A percentile compares a stretch with the other conserved stretches of the same genome.
Conservation (phyloP, 805 yeast genomes). For the Spathaspora passalidarum region DNA sequence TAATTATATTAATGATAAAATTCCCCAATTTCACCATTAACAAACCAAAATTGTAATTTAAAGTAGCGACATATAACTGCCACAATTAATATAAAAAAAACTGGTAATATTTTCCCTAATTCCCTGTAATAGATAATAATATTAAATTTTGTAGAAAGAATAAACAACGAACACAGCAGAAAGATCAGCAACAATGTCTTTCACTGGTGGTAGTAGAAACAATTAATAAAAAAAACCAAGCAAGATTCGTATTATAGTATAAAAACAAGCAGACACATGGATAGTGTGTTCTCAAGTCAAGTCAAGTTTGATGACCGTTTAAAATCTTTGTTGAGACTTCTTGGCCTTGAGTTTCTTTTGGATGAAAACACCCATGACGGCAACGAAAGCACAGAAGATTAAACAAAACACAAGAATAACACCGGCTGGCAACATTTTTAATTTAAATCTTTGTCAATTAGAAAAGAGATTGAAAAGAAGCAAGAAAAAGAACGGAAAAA, state of each 20-base stretch:
- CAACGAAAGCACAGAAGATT: conserved; percentile 46
- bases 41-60: not conserved
- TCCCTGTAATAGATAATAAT: not conserved
- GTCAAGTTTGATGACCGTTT: conserved; percentile 13
- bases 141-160: not conserved
- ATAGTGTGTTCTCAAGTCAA: not conserved
- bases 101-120: not conserved
- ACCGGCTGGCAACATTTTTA: conserved; percentile 65
- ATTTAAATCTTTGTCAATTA: conserved; percentile 1
- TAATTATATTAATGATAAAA: not conserved
- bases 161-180: not conserved
- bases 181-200: not conserved
- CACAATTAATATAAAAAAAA: not conserved
- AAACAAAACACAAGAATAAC: conserved; percentile 67
- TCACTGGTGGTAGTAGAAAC: not conserved
- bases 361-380: conserved; percentile 33
- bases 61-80: not conserved
- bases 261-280: not conserved
- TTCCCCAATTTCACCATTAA: not conserved
- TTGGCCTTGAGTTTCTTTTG: conserved; percentile 41
- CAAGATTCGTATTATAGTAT: conserved; percentile 2
- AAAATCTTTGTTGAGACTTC: conserved; percentile 42
- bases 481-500: conserved; percentile 3
- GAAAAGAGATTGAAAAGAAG: not conserved
- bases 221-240: conserved; percentile 1